A percentile compares a stretch with the other conserved stretches of the same genome.
Conservation (phyloP, 139 green algal species). For the Astrephomene gubernaculifera region DNA sequence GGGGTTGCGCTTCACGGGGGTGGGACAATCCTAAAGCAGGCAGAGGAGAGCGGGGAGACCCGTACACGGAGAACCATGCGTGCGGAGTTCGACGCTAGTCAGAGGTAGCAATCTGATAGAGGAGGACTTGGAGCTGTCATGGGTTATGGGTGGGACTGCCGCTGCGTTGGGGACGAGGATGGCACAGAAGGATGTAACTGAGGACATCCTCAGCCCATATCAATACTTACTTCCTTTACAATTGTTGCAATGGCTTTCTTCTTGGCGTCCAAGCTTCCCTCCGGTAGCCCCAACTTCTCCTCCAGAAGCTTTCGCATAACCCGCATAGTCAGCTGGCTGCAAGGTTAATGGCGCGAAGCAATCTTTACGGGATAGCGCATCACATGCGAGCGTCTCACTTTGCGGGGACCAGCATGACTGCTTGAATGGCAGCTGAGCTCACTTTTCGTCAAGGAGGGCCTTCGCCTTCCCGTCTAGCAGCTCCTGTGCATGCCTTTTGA, state of each 20-base stretch:
- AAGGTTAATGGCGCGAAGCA: neutral
- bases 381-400: neutral
- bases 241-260: slow-evolving; percentile 22
- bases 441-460: neutral
- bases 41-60: too few species aligned
- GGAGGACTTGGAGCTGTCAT: too few species aligned
- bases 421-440: neutral
- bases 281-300: neutral
- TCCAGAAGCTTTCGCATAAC: slow-evolving; percentile 38
- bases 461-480: slow-evolving; percentile 27
- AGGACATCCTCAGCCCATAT: too few species aligned
- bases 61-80: too few species aligned
- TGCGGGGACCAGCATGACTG: neutral
- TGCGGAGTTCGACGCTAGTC: too few species aligned
- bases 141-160: too few species aligned
- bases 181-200: too few species aligned
- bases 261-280: neutral
- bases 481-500: neutral
- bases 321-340: slow-evolving; percentile 18
- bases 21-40: too few species aligned
- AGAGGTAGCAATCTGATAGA: too few species aligned
- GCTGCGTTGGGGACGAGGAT: too few species aligned
- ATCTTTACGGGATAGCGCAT: neutral
- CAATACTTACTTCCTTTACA: slow-evolving; percentile 7
- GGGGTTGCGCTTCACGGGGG: too few species aligned